These are phyloP conservation scores for Pluteus cervinus DNA, from an alignment of 768 basidiomycete species.

Conservation along the genomic window DNA sequence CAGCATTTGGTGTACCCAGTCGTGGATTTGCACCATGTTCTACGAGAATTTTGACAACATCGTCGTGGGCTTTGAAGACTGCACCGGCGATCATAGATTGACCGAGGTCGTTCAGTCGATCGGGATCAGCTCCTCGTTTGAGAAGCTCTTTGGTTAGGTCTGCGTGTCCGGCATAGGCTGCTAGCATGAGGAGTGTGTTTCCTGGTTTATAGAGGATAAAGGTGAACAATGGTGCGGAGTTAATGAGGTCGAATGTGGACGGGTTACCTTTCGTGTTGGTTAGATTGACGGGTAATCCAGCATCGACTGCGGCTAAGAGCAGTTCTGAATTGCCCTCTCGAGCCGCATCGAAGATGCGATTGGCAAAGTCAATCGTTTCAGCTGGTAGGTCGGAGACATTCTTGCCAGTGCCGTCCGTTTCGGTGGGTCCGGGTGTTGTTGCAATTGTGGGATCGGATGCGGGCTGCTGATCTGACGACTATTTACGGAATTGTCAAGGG, in stretches of 20 bases:
- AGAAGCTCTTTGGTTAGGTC: conserved; percentile 49
- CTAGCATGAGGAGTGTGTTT: conserved; percentile 76
- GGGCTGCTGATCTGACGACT: no score
- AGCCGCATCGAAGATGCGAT: conserved; percentile 72
- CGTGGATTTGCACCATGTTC: conserved; percentile 58
- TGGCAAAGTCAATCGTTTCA: conserved; percentile 51
- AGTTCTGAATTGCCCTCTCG: conserved; percentile 48
- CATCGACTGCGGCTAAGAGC: conserved; percentile 56
- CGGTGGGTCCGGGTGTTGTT: no score
- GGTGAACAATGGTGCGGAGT: neutral
- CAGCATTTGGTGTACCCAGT: conserved; percentile 59
- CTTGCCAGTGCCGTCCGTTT: conserved; percentile 1
- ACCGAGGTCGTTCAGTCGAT: conserved; percentile 62
- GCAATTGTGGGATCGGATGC: no score
- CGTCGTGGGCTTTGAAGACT: conserved; percentile 67
- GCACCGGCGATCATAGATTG: conserved; percentile 76
- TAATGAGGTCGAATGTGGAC: conserved; percentile 2
- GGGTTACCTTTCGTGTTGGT: conserved; percentile 74
- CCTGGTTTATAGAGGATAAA: conserved; percentile 32
- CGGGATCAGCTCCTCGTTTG: conserved; percentile 54
- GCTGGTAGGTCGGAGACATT: conserved; percentile 24
- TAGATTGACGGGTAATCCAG: conserved; percentile 66
- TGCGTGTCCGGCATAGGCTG: conserved; percentile 65
- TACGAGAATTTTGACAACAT: conserved; percentile 52
- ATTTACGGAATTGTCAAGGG: no score